phyloP scores from a whole-genome alignment of 2,329 filamentous ascomycete genomes.

The Zarea fungicola region DNA sequence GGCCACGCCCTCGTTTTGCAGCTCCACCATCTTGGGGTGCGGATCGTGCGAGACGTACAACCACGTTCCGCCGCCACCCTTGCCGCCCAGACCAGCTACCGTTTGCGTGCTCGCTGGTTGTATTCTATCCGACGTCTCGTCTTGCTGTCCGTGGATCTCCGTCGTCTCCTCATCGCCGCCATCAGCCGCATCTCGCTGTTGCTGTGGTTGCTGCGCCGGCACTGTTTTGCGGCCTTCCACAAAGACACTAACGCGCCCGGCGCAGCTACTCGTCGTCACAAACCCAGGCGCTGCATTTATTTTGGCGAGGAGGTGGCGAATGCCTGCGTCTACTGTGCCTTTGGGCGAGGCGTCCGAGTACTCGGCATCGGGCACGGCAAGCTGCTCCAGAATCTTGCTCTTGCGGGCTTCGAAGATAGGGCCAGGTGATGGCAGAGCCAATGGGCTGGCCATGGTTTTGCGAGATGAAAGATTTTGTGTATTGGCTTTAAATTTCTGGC shows the following conservation, averaged over 20 bases:
- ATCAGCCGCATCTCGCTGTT: slow-evolving; percentile 2
- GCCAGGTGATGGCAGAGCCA: slow-evolving; percentile 25
- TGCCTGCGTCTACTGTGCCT: slow-evolving; percentile 75
- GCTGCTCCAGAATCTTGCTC: slow-evolving; percentile 62
- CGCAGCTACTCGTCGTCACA: slow-evolving; percentile 91
- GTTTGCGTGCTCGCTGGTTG: slow-evolving; percentile 16
- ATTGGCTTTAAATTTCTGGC: neutral
- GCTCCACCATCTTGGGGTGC: slow-evolving; percentile 35
- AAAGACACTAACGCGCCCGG: slow-evolving; percentile 81
- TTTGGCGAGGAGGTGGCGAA: slow-evolving; percentile 69
- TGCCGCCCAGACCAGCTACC: slow-evolving; percentile 67
- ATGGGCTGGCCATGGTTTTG: neutral
- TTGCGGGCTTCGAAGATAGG: slow-evolving; percentile 58
- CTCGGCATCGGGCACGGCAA: slow-evolving; percentile 61
- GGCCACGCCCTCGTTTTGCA: no score
- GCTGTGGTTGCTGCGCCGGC: slow-evolving; percentile 6
- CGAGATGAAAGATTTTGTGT: neutral
- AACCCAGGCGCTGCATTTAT: slow-evolving; percentile 72
- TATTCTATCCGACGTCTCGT: neutral
- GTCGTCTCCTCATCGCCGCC: slow-evolving; percentile 15
- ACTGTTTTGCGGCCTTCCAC: slow-evolving; percentile 63
- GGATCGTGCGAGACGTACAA: slow-evolving; percentile 83
- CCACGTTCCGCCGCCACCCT: slow-evolving; percentile 80
- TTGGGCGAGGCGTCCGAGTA: slow-evolving; percentile 87
- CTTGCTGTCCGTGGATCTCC: no score